Conservation (phyloP, 176 grass and related monocot genomes). For the Secale cereale region DNA sequence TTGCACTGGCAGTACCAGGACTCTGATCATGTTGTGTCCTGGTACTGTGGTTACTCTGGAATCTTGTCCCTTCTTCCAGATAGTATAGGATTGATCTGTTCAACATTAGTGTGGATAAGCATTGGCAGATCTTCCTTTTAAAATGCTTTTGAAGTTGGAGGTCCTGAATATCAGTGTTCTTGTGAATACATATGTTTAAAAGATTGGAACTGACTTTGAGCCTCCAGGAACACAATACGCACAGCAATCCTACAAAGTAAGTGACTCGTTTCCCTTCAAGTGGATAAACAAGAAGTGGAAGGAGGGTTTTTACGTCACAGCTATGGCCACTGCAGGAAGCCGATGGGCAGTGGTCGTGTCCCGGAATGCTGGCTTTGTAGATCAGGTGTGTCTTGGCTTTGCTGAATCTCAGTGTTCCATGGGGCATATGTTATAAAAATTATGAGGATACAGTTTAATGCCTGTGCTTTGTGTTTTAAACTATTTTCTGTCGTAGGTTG, state of each 20-base stretch:
- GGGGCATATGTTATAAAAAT: neutral
- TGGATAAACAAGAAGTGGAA: conserved; percentile 99
- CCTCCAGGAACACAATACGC: conserved; percentile 75
- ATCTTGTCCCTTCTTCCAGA: neutral
- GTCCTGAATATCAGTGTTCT: conserved; percentile 13
- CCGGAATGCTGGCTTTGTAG: conserved; percentile 77
- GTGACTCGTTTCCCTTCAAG: conserved; percentile 90
- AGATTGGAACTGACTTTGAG: conserved; percentile 33
- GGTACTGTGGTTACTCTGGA: neutral
- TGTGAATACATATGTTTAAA: conserved; percentile 15
- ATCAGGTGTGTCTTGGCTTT: conserved; percentile 47
- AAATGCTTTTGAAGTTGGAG: conserved; percentile 3
- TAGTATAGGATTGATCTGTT: neutral
- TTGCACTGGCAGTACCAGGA: neutral
- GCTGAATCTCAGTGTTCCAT: conserved; percentile 7
- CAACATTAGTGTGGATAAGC: neutral
- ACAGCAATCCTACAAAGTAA: conserved; percentile 96
- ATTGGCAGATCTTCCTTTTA: neutral
- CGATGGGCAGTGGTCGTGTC: conserved; percentile 94
- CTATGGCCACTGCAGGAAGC: conserved; percentile 86
- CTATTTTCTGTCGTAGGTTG: conserved; percentile 52
- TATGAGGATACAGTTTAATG: neutral
- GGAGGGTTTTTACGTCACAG: conserved; percentile 85
- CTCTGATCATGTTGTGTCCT: neutral
- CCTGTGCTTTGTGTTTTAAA: conserved; percentile 29